Evolutionary conservation across 352 stramenopile genomes (phyloP).

Genomic region (Globisporangium alternatum): DNA sequence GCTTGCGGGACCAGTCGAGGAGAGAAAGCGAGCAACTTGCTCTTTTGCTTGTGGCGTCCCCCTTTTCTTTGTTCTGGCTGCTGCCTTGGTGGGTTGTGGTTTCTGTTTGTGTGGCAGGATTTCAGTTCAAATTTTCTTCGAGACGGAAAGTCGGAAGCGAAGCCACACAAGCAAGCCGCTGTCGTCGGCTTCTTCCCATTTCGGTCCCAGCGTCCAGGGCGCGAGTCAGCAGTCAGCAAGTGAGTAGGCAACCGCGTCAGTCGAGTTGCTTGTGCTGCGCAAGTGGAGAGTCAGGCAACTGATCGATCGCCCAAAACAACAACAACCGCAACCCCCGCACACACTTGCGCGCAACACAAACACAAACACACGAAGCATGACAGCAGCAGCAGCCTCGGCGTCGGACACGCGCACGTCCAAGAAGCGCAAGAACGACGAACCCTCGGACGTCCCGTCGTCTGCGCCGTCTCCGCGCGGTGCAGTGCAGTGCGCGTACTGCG

Average conservation of each 20-base stretch:
- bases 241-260: not conserved
- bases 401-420: slow-evolving; percentile 24
- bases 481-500: slow-evolving; percentile 38
- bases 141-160: slow-evolving; percentile 36
- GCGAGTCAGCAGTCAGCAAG: not conserved
- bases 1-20: slow-evolving; percentile 10
- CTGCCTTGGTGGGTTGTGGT: slow-evolving; percentile 1
- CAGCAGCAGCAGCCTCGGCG: not conserved
- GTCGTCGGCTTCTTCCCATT: too few relatives aligned
- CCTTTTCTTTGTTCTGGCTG: slow-evolving; percentile 5
- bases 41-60: not conserved
- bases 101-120: slow-evolving; percentile 22
- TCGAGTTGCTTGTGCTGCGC: not conserved
- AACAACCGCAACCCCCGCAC: slow-evolving; percentile 10
- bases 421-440: slow-evolving; percentile 52
- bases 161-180: slow-evolving; percentile 1
- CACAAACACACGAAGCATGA: not conserved
- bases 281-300: not conserved
- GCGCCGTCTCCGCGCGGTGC: slow-evolving; percentile 6
- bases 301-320: not conserved
- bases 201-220: too few relatives aligned
- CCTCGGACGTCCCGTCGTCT: slow-evolving; percentile 17
- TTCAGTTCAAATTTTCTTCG: slow-evolving; percentile 53
- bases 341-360: not conserved
- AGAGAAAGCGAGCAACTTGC: slow-evolving; percentile 10